These are phyloP conservation scores for Blastobotrys illinoisensis DNA, from an alignment of 1,139 yeast genomes.

Conservation along the genomic window DNA sequence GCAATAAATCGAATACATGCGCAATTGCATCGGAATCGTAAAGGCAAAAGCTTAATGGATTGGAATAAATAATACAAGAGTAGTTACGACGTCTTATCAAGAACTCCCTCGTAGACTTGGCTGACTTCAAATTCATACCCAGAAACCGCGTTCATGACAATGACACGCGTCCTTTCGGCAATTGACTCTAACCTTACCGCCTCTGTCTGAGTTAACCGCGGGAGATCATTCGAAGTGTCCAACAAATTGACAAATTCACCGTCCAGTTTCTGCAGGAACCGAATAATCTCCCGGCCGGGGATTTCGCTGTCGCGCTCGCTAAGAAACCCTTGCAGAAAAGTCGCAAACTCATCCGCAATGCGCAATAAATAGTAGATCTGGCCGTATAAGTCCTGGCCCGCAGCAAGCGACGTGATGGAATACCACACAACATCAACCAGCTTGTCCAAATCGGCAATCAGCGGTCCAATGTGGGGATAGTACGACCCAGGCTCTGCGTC, in stretches of 20 bases:
- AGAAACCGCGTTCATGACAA: conserved; percentile 9
- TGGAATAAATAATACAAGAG: no score
- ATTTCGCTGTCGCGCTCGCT: conserved; percentile 6
- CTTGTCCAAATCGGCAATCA: conserved; percentile 43
- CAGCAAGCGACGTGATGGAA: conserved; percentile 35
- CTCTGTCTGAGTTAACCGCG: conserved; percentile 22
- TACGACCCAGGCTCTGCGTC: conserved; percentile 28
- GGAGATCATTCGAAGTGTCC: conserved; percentile 3
- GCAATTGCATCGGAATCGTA: no score
- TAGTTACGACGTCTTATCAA: conserved; percentile 3
- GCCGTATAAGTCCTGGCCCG: conserved; percentile 39
- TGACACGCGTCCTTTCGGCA: conserved; percentile 27
- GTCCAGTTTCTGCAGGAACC: conserved; percentile 23
- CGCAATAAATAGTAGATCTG: conserved; percentile 57
- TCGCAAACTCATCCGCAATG: conserved; percentile 62
- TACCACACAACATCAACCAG: conserved; percentile 55
- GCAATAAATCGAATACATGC: not conserved
- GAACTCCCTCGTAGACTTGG: conserved; percentile 17
- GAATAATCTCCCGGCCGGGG: conserved; percentile 11
- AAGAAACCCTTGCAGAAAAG: conserved; percentile 35
- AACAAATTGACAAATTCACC: not conserved
- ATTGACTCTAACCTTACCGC: conserved; percentile 26
- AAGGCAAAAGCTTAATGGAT: no score
- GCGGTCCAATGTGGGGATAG: conserved; percentile 29
- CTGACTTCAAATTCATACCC: conserved; percentile 19